Base-by-base conservation (phyloP, 2,329 filamentous ascomycete species). In the Aspergillus nomiae region DNA sequence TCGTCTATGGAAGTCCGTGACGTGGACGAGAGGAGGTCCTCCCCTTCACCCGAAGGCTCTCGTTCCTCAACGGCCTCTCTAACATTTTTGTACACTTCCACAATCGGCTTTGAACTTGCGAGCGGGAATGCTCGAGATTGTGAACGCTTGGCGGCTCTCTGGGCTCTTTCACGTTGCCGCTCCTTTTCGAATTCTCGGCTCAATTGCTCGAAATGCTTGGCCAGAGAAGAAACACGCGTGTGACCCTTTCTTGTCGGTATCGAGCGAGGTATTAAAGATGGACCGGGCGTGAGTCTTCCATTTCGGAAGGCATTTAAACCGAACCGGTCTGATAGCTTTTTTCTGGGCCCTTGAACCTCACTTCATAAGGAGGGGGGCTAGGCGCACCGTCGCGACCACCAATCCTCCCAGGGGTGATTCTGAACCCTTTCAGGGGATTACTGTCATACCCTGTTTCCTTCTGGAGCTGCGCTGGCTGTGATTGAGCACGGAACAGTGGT, bases 171-270 rank as follows among this genome's bases (percentile, higher is more conserved):
- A 56, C 91, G 90, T 69, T 96, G 87, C 51, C 95, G 87, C 78
- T 99, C 94, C 71, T 94, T 96, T 74, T 97, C 93, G 69, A 99
- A 99, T 73, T 99, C 96, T 28, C 94, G 90, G 70, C 93, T 97
- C 61, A 99, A 84, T 76, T 98, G 94, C 77, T 99, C 96, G 74
- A 99, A 98, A 76, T 98, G 95, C 70, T 92, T 92, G 21, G 95
- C 92, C 56, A 99, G 84, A n/a, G 90, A 93, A 10, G 93, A 96
- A 2, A 99, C 95, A 71, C 91, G 92, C 4, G 91, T 87, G 58
- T 89, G 86, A 67, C 88, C 89, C 69, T 86, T 89, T 73, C 89
- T 91, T 56, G 76, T 73, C 57, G 90, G 88, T 32, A 97, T 87
- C 30, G 95, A 95, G 36, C 95, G 88, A 32, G 94, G 94, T 64